Evolutionary conservation across 1,284 basidiomycete genomes (phyloP).

Genomic region (Ustilago trichophora): DNA sequence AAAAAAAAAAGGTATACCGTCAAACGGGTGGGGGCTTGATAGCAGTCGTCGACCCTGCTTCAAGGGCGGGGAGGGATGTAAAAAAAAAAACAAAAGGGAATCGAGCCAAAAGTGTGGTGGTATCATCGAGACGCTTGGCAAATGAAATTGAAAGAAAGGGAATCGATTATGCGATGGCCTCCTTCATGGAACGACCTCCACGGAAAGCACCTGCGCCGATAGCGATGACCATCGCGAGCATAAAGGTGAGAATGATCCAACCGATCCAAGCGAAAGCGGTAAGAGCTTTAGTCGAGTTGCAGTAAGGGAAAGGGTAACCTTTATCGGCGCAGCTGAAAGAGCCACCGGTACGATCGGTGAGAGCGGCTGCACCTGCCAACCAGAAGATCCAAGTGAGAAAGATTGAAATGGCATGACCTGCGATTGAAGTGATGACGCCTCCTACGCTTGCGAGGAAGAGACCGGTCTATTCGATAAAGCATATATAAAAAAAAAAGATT

Average conservation of each 20-base stretch:
- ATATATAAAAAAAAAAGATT: too few relatives aligned
- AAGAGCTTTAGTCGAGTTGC: conserved; percentile 60
- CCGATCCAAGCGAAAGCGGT: conserved; percentile 64
- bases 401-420: conserved; percentile 59
- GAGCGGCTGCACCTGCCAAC: conserved; percentile 59
- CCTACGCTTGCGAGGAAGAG: conserved; percentile 63
- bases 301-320: conserved; percentile 47
- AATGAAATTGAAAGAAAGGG: too few relatives aligned
- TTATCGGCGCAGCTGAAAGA: conserved; percentile 24
- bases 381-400: conserved; percentile 63
- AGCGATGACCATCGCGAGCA: conserved; percentile 56
- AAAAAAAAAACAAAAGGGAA: too few relatives aligned
- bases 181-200: conserved; percentile 63
- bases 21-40: too few relatives aligned
- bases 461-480: too few relatives aligned
- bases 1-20: too few relatives aligned
- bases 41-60: too few relatives aligned
- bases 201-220: conserved; percentile 63
- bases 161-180: conserved; percentile 58
- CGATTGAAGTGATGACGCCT: conserved; percentile 64
- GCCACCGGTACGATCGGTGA: conserved; percentile 54
- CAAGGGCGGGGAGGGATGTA: too few relatives aligned
- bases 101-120: too few relatives aligned
- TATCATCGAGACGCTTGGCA: too few relatives aligned
- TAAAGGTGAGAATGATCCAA: conserved; percentile 56